Conservation (phyloP, 129 eudicot species). For the Helichrysum umbraculigerum region DNA sequence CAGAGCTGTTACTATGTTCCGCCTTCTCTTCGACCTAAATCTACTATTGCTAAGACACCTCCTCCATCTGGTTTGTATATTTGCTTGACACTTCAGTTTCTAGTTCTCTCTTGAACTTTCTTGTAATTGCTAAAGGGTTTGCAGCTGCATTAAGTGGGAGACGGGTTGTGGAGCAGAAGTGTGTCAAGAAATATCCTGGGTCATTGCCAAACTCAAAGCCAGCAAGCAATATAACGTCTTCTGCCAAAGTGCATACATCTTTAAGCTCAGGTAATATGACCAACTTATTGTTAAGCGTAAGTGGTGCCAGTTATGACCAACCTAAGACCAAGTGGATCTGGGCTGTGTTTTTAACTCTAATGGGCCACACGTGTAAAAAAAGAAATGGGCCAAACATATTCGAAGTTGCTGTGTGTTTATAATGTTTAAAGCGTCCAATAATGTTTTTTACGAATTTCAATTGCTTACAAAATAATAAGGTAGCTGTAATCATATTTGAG, state of each 20-base stretch:
- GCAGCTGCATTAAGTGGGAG: slow-evolving; percentile 51
- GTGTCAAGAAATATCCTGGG: slow-evolving; percentile 47
- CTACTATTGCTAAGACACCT: slow-evolving; percentile 64
- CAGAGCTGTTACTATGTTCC: slow-evolving; percentile 92
- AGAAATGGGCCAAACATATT: no score
- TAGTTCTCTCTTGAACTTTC: background rate
- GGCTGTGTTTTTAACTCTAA: background rate
- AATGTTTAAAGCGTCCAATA: background rate
- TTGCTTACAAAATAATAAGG: background rate
- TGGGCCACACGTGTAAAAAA: background rate
- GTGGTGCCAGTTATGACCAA: background rate
- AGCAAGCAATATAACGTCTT: slow-evolving; percentile 26
- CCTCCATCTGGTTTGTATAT: slow-evolving; percentile 75
- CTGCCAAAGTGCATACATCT: slow-evolving; percentile 45
- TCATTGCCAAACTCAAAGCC: slow-evolving; percentile 60
- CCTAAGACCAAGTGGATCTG: background rate
- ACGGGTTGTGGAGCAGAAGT: slow-evolving; percentile 59
- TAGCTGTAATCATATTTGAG: background rate
- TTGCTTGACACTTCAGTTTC: background rate
- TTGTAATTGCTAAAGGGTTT: slow-evolving; percentile 15
- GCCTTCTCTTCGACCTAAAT: slow-evolving; percentile 76
- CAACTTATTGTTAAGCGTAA: background rate
- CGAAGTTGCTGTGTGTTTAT: background rate
- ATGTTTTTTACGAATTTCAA: no score
- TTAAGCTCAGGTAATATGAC: slow-evolving; percentile 44